Percentiles rank a stretch among this genome's conserved stretches.
phyloP scores from a whole-genome alignment of 2,329 filamentous ascomycete species.

The Bipolaris bicolor region DNA sequence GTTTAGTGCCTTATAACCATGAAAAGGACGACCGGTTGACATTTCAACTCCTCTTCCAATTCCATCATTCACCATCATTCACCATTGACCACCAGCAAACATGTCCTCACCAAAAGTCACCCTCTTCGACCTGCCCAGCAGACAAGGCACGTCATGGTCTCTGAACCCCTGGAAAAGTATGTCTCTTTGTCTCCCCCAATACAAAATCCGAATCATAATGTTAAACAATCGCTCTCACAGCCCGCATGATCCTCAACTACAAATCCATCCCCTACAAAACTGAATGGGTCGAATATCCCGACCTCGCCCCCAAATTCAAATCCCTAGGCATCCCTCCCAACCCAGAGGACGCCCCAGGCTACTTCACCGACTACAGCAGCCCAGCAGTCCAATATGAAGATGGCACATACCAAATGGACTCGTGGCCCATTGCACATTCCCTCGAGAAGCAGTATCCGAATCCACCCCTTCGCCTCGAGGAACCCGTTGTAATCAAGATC shows the following conservation, averaged over 20 bases:
- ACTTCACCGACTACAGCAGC: slow-evolving; percentile 57
- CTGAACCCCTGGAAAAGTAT: slow-evolving; percentile 74
- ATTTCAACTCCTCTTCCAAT: neutral
- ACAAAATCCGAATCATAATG: neutral
- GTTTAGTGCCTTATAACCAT: neutral
- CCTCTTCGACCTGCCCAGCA: slow-evolving; percentile 69
- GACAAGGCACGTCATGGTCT: slow-evolving; percentile 63
- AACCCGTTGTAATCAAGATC: slow-evolving; percentile 56
- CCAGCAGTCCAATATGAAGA: slow-evolving; percentile 64
- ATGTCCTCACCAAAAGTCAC: slow-evolving; percentile 52
- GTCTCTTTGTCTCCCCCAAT: slow-evolving; percentile 6
- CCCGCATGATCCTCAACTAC: slow-evolving; percentile 69
- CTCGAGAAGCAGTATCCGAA: slow-evolving; percentile 66
- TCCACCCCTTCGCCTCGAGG: slow-evolving; percentile 65
- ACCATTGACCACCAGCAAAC: neutral
- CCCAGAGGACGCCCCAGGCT: slow-evolving; percentile 37
- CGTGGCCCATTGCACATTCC: slow-evolving; percentile 61
- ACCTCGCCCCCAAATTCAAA: slow-evolving; percentile 64
- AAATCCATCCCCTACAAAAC: slow-evolving; percentile 72
- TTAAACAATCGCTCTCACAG: slow-evolving; percentile 47
- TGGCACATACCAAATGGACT: slow-evolving; percentile 69
- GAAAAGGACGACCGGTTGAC: neutral
- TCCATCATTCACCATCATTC: neutral
- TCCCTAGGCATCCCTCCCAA: slow-evolving; percentile 55
- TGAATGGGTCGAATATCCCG: slow-evolving; percentile 72